Conservation (phyloP, 2,329 filamentous ascomycete genomes). For the Fusarium heterosporum region DNA sequence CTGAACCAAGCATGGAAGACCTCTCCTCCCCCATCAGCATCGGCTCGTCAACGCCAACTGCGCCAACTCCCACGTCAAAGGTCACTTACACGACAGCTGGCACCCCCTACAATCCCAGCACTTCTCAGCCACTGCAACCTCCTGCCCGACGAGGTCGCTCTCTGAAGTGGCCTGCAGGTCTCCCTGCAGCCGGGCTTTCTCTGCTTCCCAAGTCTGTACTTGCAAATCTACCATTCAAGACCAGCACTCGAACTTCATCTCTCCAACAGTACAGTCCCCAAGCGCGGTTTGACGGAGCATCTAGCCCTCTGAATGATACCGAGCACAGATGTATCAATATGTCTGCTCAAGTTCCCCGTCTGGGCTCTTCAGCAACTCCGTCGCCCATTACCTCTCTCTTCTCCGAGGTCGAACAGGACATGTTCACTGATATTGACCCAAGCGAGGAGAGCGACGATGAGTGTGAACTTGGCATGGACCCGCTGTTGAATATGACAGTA, state of each 20-base stretch:
- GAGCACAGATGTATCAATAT: conserved; percentile 46
- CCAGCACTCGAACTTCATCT: conserved; percentile 29
- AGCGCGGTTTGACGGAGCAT: conserved; percentile 65
- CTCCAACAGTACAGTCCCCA: conserved; percentile 62
- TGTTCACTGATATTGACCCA: conserved; percentile 37
- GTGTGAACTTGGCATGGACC: conserved; percentile 46
- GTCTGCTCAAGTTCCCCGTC: conserved; percentile 44
- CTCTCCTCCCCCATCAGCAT: conserved; percentile 44
- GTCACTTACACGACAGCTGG: conserved; percentile 67
- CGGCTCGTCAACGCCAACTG: conserved; percentile 39
- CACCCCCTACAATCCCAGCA: conserved; percentile 65
- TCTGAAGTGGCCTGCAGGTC: conserved; percentile 54
- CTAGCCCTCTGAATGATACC: conserved; percentile 53
- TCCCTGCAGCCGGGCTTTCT: conserved; percentile 48
- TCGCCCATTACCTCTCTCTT: conserved; percentile 36
- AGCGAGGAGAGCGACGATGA: conserved; percentile 49
- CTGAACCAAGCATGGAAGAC: conserved; percentile 49
- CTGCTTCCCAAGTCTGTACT: conserved; percentile 54
- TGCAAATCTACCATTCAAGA: conserved; percentile 52
- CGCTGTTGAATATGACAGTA: conserved; percentile 56
- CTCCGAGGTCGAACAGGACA: conserved; percentile 32
- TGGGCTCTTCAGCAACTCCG: conserved; percentile 47
- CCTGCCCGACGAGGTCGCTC: conserved; percentile 63
- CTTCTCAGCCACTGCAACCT: conserved; percentile 61
- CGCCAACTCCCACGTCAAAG: conserved; percentile 42